Conservation (phyloP, 345 rosid species). For the Abelmoschus esculentus region DNA sequence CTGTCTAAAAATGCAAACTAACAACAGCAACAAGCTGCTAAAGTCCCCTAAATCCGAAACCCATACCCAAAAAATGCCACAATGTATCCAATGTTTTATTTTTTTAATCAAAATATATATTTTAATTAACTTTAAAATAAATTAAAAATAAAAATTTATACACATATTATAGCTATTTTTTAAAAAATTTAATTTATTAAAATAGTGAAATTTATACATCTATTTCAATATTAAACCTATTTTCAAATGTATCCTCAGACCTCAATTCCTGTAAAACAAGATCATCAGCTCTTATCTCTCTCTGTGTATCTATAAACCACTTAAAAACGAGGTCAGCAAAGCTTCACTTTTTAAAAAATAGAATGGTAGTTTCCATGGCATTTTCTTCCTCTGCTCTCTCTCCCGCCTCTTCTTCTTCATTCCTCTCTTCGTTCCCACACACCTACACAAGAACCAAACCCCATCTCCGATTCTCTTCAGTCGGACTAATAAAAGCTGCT, state of each 20-base stretch:
- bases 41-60: no score
- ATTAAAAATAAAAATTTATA: no score
- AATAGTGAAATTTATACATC: no score
- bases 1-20: background rate
- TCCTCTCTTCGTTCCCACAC: conserved; percentile 23
- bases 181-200: no score
- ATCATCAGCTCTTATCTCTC: conserved; percentile 11
- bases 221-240: no score
- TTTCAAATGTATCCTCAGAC: no score
- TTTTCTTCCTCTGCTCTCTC: conserved; percentile 39
- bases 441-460: conserved; percentile 16
- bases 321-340: background rate
- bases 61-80: background rate
- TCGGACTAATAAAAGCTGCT: conserved; percentile 30
- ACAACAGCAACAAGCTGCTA: background rate
- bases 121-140: no score
- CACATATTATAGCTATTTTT: no score
- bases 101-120: no score
- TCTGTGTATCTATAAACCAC: conserved; percentile 1
- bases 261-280: background rate
- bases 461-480: conserved; percentile 17
- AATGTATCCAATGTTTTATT: no score
- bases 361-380: conserved; percentile 36
- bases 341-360: background rate
- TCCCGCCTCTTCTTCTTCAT: conserved; percentile 9